Evolutionary conservation across 129 eudicot genomes (phyloP).

Genomic region (Flaveria robusta): DNA sequence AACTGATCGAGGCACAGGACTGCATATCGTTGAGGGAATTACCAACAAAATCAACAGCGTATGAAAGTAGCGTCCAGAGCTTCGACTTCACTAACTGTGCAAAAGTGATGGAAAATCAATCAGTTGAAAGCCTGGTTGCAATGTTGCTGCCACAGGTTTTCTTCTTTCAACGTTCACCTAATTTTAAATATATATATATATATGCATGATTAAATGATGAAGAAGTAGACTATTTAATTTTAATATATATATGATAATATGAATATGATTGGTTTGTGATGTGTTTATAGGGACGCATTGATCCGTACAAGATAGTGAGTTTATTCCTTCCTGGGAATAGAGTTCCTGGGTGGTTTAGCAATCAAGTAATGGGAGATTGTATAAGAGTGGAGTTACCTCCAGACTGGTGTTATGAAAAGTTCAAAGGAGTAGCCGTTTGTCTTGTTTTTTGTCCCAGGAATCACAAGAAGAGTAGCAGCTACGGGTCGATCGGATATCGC

Average conservation of each 20-base stretch:
- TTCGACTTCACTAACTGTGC: constrained; percentile 33
- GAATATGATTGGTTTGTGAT: constrained; percentile 12
- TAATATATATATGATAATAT: too few species aligned
- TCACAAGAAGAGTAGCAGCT: constrained; percentile 29
- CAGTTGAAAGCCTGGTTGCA: constrained; percentile 34
- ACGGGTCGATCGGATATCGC: constrained; percentile 31
- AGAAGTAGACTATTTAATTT: too few species aligned
- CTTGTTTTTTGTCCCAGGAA: constrained; percentile 34
- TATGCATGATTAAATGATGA: too few species aligned
- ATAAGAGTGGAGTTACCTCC: constrained; percentile 33
- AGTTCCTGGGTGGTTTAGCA: constrained; percentile 36
- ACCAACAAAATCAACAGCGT: constrained; percentile 21
- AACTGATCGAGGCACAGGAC: constrained; percentile 40
- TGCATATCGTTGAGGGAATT: constrained; percentile 34
- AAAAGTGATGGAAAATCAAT: constrained; percentile 35
- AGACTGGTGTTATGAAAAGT: constrained; percentile 34
- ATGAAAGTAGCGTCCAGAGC: constrained; percentile 30
- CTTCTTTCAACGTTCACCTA: constrained; percentile 1
- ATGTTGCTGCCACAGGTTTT: constrained; percentile 42
- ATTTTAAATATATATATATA: too few species aligned
- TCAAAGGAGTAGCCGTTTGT: constrained; percentile 39
- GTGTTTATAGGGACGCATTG: constrained; percentile 36
- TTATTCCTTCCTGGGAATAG: constrained; percentile 32
- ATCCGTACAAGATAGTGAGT: constrained; percentile 33
- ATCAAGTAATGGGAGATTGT: constrained; percentile 29